These are phyloP conservation scores for Brasenia schreberi DNA, from an alignment of 164 flowering plant genomes.

Conservation along the genomic window DNA sequence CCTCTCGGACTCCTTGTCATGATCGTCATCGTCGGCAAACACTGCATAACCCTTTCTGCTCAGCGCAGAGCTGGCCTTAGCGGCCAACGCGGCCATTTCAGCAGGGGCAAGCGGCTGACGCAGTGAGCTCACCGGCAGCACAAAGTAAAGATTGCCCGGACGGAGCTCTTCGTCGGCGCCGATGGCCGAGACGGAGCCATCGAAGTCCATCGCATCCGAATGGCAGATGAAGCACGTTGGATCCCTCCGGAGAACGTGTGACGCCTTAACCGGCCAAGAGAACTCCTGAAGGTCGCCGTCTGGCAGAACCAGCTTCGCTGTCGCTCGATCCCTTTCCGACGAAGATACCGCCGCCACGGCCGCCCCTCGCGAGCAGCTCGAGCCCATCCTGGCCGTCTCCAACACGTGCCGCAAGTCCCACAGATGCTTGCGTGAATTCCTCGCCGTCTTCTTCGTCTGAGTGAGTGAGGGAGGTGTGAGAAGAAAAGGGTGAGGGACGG, in stretches of 20 bases:
- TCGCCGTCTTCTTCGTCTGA: too few relatives aligned
- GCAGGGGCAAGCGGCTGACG: constrained; percentile 36
- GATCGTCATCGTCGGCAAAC: too few relatives aligned
- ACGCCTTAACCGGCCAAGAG: constrained; percentile 58
- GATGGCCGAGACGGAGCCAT: constrained; percentile 49
- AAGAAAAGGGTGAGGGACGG: too few relatives aligned
- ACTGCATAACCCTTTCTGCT: constrained; percentile 5
- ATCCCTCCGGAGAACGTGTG: constrained; percentile 36
- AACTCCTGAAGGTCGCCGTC: constrained; percentile 73
- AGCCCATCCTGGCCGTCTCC: too few relatives aligned
- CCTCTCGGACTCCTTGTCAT: too few relatives aligned
- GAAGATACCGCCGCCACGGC: too few relatives aligned
- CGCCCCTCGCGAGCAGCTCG: too few relatives aligned
- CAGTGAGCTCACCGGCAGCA: constrained; percentile 43
- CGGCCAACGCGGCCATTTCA: constrained; percentile 93
- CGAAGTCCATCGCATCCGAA: constrained; percentile 88
- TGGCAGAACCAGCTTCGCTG: constrained; percentile 53
- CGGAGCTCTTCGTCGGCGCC: constrained; percentile 55
- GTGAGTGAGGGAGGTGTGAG: too few relatives aligned
- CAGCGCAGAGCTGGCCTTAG: constrained; percentile 62
- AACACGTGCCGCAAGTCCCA: too few relatives aligned
- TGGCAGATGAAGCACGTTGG: constrained; percentile 62
- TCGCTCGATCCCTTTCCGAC: constrained; percentile 10
- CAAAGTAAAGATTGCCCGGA: constrained; percentile 72
- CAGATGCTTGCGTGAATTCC: too few relatives aligned